Conservation (phyloP, 2,329 filamentous ascomycete genomes). For the Aureobasidium melanogenum region DNA sequence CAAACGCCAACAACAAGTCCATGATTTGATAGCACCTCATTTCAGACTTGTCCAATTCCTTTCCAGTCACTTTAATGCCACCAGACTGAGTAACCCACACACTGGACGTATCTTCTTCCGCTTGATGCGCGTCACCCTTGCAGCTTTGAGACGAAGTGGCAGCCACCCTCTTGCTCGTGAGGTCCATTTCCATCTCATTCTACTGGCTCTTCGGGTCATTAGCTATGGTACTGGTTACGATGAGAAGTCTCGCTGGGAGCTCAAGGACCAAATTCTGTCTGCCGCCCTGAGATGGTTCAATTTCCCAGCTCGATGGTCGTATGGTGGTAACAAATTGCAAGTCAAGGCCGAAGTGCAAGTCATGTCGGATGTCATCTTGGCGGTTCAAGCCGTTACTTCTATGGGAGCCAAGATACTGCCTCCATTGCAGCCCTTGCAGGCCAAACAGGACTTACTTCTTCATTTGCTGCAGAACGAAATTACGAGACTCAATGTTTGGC, state of each 20-base stretch:
- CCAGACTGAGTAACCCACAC: conserved; percentile 73
- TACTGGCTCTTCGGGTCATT: conserved; percentile 74
- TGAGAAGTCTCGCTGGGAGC: conserved; percentile 62
- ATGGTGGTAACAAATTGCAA: conserved; percentile 86
- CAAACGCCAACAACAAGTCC: conserved; percentile 67
- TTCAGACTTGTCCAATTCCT: conserved; percentile 80
- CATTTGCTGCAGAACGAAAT: conserved; percentile 79
- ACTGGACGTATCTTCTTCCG: conserved; percentile 75
- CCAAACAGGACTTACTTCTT: conserved; percentile 76
- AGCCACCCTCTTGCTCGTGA: conserved; percentile 84
- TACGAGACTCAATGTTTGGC: conserved; percentile 77
- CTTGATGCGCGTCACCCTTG: conserved; percentile 68
- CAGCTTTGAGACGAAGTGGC: conserved; percentile 60
- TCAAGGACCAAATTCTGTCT: conserved; percentile 84
- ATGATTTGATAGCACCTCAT: conserved; percentile 80
- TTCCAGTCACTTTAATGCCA: conserved; percentile 89
- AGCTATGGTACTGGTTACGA: conserved; percentile 58
- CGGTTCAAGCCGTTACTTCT: conserved; percentile 55
- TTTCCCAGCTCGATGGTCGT: conserved; percentile 71
- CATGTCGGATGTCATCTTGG: conserved; percentile 62
- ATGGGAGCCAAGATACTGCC: conserved; percentile 43
- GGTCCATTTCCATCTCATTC: conserved; percentile 77
- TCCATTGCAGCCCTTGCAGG: conserved; percentile 56
- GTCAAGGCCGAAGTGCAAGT: conserved; percentile 85
- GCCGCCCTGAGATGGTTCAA: conserved; percentile 85